Percentiles rank a stretch among this genome's conserved stretches.
Conservation (phyloP, 495 filamentous ascomycete genomes). For the Hapsidospora chrysogenum region DNA sequence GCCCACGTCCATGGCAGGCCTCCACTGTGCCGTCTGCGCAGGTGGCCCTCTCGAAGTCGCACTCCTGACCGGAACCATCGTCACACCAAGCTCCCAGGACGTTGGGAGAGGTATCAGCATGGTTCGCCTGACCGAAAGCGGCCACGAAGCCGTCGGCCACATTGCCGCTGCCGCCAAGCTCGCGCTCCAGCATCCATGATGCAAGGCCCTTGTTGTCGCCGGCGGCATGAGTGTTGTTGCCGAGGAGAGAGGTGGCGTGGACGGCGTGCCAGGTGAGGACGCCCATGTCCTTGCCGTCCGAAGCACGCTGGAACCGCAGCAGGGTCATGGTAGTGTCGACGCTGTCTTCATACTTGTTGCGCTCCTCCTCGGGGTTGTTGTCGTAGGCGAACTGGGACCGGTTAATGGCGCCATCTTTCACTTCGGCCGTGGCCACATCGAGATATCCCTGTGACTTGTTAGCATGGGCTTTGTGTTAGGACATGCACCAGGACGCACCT, state of each 20-base stretch:
- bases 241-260: constrained; percentile 80
- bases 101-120: constrained; percentile 87
- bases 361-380: constrained; percentile 68
- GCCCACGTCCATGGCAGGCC: constrained; percentile 66
- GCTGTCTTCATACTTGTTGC: constrained; percentile 46
- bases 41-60: constrained; percentile 54
- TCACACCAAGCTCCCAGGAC: constrained; percentile 69
- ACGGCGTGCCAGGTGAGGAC: constrained; percentile 84
- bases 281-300: constrained; percentile 49
- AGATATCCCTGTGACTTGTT: constrained; percentile 21
- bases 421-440: constrained; percentile 26
- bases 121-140: constrained; percentile 85
- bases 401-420: constrained; percentile 64
- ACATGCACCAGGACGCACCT: constrained; percentile 24
- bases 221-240: constrained; percentile 85
- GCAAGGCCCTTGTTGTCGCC: constrained; percentile 95
- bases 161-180: constrained; percentile 27
- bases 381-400: constrained; percentile 80
- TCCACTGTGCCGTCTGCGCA: constrained; percentile 56
- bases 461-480: not conserved
- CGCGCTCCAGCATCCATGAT: constrained; percentile 67
- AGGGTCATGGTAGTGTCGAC: constrained; percentile 80
- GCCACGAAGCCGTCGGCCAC: constrained; percentile 55
- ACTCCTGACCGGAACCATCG: constrained; percentile 49
- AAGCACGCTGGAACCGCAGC: constrained; percentile 52